Base-by-base conservation (phyloP, 306 rosid genomes). In the Ormosia semicastrata region DNA sequence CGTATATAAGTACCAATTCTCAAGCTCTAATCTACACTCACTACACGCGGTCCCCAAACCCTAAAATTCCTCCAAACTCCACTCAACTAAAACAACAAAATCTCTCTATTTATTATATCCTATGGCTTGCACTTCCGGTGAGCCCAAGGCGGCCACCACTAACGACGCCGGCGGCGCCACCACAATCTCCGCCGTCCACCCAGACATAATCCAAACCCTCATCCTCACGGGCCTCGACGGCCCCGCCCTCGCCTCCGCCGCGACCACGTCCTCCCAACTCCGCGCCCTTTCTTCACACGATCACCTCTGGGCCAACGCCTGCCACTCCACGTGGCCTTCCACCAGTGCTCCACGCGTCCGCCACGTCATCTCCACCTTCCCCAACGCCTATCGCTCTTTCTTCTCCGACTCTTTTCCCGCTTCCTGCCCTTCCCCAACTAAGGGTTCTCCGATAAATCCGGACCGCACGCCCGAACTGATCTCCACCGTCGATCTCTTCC, bases 321-420 rank as follows among this genome's bases (percentile, higher is more conserved):
- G 97, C 79, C 73, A 63, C 44, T 83, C 88, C 76, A 92, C 86
- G 66, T 94, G 98, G 98, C 97, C 96, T 0, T 94, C 97, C 74
- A 94, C 92, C 8, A 17, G 17, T 15, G 2, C 87, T 37, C 92
- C 91, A 65, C 88, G 89, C 30, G 79, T 92, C 34, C 50, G 39
- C 44, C 83, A 85, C 3, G 60, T 87, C 87, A 92, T 91, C 66
- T 78, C 86, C 18, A 53, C 76, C 6, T 86, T 92, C 76, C 90
- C 94, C 5, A 33, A 65, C 54, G 92, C 87, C 11, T 71, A 84
- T 60, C 86, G 89, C 70, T 87, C 93, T 49, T 92, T 94, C 91
- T 94, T 92, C 85, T 84, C 91, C 68, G 88, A 89, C 64, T 87
- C 87, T 9, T 88, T 83, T 92, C 2, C 90, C 59, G 49, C 87